phyloP scores from a whole-genome alignment of 2,329 filamentous ascomycete genomes.

The Cryphonectria radicalis region DNA sequence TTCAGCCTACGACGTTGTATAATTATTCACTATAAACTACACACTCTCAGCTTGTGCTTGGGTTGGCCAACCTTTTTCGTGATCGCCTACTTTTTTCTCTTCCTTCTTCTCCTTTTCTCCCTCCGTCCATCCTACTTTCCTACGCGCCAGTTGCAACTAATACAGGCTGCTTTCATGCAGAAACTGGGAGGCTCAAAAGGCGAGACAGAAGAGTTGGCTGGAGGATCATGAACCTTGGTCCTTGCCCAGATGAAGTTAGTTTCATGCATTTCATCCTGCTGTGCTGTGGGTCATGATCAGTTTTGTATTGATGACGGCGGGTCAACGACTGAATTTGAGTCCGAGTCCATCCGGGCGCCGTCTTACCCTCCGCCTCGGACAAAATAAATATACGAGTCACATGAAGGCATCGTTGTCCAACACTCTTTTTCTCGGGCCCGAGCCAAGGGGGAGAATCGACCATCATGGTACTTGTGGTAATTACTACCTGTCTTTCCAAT shows the following conservation, averaged over 20 bases:
- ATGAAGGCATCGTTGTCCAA: background rate
- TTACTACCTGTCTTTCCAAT: background rate
- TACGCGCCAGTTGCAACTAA: too few relatives aligned
- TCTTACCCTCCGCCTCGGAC: background rate
- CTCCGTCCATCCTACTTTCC: too few relatives aligned
- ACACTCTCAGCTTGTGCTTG: too few relatives aligned
- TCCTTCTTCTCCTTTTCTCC: too few relatives aligned
- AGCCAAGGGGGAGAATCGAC: background rate
- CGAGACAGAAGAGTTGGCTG: too few relatives aligned
- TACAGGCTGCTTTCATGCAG: too few relatives aligned
- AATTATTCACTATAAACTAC: too few relatives aligned
- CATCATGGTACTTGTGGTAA: background rate
- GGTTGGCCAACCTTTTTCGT: too few relatives aligned
- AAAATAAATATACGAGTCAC: background rate
- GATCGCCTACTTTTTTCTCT: too few relatives aligned
- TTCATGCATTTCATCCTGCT: background rate
- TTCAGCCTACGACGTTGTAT: too few relatives aligned
- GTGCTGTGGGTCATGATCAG: too few relatives aligned
- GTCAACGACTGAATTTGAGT: background rate
- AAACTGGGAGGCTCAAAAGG: too few relatives aligned
- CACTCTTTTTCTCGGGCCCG: background rate
- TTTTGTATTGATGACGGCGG: background rate
- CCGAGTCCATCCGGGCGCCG: background rate
- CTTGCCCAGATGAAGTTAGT: background rate
- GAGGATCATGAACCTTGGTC: background rate